These are phyloP conservation scores for Salix suchowensis DNA, from an alignment of 345 rosid genomes.

Conservation along the genomic window DNA sequence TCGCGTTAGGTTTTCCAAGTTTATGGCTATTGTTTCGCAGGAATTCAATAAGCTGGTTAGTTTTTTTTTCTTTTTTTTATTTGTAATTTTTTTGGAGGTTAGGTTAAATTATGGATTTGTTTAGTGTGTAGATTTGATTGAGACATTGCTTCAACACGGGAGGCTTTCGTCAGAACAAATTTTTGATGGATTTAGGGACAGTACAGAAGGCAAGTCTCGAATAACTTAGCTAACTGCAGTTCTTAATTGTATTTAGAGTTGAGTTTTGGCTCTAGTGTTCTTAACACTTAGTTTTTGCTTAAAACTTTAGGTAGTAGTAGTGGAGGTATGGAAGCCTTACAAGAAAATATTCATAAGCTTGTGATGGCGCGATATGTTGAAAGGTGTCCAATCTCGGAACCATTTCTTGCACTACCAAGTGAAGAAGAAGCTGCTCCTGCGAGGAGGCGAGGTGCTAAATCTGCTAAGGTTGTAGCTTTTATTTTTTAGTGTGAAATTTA, in stretches of 20 bases:
- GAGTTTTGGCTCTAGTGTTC: neutral
- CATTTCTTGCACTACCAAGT: conserved; percentile 46
- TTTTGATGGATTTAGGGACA: conserved; percentile 45
- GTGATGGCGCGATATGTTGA: conserved; percentile 64
- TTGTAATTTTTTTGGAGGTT: neutral
- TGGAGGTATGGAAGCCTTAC: conserved; percentile 33
- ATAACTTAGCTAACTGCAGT: too few relatives aligned
- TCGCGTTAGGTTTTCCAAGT: conserved; percentile 66
- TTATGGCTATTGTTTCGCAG: conserved; percentile 42
- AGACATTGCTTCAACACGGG: conserved; percentile 77
- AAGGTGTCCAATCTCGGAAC: conserved; percentile 73
- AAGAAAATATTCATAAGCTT: conserved; percentile 47
- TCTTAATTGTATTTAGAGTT: neutral
- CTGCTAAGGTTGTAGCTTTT: conserved; percentile 56
- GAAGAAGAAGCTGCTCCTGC: conserved; percentile 42
- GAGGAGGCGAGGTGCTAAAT: conserved; percentile 53
- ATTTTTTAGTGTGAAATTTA: conserved; percentile 8
- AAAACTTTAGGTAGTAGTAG: conserved; percentile 21
- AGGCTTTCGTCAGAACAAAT: conserved; percentile 76
- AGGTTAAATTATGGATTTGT: conserved; percentile 1
- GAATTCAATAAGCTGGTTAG: conserved; percentile 55
- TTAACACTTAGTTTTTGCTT: neutral
- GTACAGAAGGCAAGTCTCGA: conserved; percentile 40
- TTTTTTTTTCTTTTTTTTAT: conserved; percentile 8
- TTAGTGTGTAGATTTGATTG: conserved; percentile 60